Base-by-base conservation (phyloP, 495 filamentous ascomycete species). In the Parmelia sp. region DNA sequence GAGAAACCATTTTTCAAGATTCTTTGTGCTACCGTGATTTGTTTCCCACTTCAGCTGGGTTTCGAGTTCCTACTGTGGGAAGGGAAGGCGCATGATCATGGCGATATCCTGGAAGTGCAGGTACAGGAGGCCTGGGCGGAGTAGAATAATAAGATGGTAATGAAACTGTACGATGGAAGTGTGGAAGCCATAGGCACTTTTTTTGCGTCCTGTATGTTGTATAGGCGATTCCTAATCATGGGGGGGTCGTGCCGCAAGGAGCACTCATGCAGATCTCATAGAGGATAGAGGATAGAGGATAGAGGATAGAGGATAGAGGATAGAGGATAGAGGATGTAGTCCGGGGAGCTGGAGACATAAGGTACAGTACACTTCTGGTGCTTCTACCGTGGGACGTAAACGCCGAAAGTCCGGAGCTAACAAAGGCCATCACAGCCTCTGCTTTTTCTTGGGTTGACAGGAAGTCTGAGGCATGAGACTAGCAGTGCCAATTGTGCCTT, bases 401-500 rank as follows among this genome's bases (percentile, higher is more conserved):
- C 45, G 45, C 45, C 45, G 45, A 25, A 25, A 49, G 23, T 25
- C 45, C 45, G 45, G 23, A 23, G 42, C 42, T 49, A 12, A n/a
- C 45, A 27, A 49, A 27, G 45, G 5, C 8, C 29, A 33, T n/a
- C 23, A 51, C 29, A 33, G 51, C 51, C 17, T 25, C 1, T 33
- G 27, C 29, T 31, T 31, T 11, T 53, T n/a, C 17, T 55, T 19
- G 11, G 27, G 49, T 15, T 15, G 11, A 53, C 27, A 21, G 7
- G 6, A 33, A 55, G 15, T 21, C 3, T 55, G 1, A n/a, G 29
- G 10, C 35, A 55, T 55, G 51, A 29, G 51, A 33, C 29, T 10
- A 33, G 51, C 51, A 55, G 51, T 55, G 17, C 53, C 51, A 31
- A 19, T 23, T 45, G 51, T 57, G 53, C 53, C 27, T 29, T 36